Base-by-base conservation (phyloP, 2,329 filamentous ascomycete genomes). In the Penicillium fuscoglaucum region DNA sequence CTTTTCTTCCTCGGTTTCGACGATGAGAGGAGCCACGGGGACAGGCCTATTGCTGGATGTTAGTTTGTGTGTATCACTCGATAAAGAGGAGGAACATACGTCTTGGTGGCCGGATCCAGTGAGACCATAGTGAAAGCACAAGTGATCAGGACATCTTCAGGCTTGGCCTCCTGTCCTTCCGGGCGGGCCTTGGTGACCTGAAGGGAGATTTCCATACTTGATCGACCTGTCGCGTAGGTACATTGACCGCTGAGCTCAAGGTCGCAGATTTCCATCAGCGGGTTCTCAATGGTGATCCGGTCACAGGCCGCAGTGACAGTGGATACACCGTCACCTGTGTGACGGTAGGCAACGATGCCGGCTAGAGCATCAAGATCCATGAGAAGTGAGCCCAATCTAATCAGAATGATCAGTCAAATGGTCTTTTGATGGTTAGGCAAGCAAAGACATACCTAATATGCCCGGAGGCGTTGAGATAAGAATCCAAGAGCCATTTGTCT, bases 291-390 rank as follows among this genome's bases (percentile, higher is more conserved):
- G 4, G 82, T 83, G 64, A 88, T 88, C 50, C 85, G 76, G 67
- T 88, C 85, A 57, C 84, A 85, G 21, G 84, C 84, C 17, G 85
- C 85, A 4, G 85, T 88, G 35, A 88, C 85, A 1, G 84, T 87
- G 1, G 83, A 84, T 1, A 87, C 84, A 44, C 78, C 76, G 52
- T 88, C 86, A 19, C 87, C 87, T 0, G 86, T 87, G 66, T 89
- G 87, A 61, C 88, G 90, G 74, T 91, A 88, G 19, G 90, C 89
- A 56, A 93, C 84, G 47, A 92, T 84, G 10, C 90, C 90, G 0
- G 89, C 89, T 8, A 93, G 76, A 0, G 90, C 90, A 74, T 93
- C 90, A 2, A 93, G 81, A 62, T 93, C 90, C 88, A 92, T 92
- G 61, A 93, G 85, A 17, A 93, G 78, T 0, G 89, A 87, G 0